A percentile compares a stretch with the other conserved stretches of the same genome.
phyloP scores from a whole-genome alignment of 805 yeast genomes.

The Candida dajiaensis region DNA sequence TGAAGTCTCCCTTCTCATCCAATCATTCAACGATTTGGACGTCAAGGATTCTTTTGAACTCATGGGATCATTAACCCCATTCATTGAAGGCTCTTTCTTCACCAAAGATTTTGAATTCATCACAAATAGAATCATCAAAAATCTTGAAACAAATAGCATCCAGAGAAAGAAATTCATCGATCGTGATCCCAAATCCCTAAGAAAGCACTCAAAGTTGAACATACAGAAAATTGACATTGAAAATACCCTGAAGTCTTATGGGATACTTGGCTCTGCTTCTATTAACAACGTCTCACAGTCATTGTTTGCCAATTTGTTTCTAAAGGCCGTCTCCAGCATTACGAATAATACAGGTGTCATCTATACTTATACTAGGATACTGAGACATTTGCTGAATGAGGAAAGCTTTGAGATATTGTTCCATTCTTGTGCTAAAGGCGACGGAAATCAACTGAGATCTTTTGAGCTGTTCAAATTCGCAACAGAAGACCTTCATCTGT shows the following conservation, averaged over 20 bases:
- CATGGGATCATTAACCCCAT: background rate
- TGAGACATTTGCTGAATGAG: background rate
- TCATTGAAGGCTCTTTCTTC: background rate
- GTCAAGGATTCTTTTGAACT: background rate
- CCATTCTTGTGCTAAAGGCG: constrained; percentile 14
- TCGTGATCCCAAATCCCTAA: background rate
- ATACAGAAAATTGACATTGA: constrained; percentile 18
- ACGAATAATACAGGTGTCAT: constrained; percentile 19
- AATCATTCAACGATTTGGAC: constrained; percentile 1
- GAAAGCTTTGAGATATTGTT: constrained; percentile 10
- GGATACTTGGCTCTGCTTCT: background rate
- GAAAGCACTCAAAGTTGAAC: constrained; percentile 3
- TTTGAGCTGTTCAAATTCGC: constrained; percentile 9
- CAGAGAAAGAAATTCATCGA: constrained; percentile 3
- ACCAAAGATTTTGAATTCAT: constrained; percentile 12
- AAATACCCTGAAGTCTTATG: background rate
- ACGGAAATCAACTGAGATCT: constrained; percentile 8
- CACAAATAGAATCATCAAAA: constrained; percentile 1
- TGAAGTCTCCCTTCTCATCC: background rate
- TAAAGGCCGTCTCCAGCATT: constrained; percentile 6
- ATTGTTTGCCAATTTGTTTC: constrained; percentile 9
- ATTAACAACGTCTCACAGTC: background rate
- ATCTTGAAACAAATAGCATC: constrained; percentile 4
- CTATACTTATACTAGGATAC: constrained; percentile 10
- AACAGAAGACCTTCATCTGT: background rate